Base-by-base conservation (phyloP, 108 stramenopile genomes). In the Nitzschia sp. region DNA sequence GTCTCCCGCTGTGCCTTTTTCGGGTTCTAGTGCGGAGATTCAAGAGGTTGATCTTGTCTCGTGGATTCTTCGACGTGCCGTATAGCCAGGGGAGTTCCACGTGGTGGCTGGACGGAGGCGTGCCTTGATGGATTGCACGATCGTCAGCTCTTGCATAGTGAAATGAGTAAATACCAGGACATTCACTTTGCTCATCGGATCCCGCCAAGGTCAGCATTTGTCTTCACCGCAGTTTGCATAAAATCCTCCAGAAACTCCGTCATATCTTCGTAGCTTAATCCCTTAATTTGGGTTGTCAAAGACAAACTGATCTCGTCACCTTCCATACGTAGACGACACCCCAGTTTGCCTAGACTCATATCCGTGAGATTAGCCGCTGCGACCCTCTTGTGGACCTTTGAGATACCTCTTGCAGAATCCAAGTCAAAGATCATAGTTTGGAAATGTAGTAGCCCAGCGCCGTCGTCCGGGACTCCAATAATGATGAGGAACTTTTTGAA, bases 271-370 rank as follows among this genome's bases (percentile, higher is more conserved):
- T 53, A 44, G 11, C 23, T n/a, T 29, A 73, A 22, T 48, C 65
- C 65, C 21, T 25, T 26, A 13, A 73, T 31, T 8, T 62, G 65
- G 23, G 44, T n/a, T 5, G 65, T 58, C 23, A 54, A 58, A 35
- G 13, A 66, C 8, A 73, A 63, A 65, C 52, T 66, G 41, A 73
- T 41, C 38, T 73, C 72, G 44, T 73, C 63, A 15, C 72, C 64
- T 36, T 73, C 57, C 26, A 73, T 4, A 33, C 65, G 36, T 5
- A 61, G 15, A 26, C 3, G 5, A n/a, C 35, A 61, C 9, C 38
- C 36, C 3, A 13, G 59, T 3, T 44, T 19, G 11, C 59, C 59
- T 8, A 61, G 59, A 8, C 22, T 19, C 23, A 38, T 30, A 19
- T 61, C 36, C 3, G 36, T 36, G 6, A 41, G 59, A 41, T 61